Evolutionary conservation across 805 yeast genomes (phyloP), one percentile per base, ranked within the genome.

Genomic region (Isabelozyma rhagii): DNA sequence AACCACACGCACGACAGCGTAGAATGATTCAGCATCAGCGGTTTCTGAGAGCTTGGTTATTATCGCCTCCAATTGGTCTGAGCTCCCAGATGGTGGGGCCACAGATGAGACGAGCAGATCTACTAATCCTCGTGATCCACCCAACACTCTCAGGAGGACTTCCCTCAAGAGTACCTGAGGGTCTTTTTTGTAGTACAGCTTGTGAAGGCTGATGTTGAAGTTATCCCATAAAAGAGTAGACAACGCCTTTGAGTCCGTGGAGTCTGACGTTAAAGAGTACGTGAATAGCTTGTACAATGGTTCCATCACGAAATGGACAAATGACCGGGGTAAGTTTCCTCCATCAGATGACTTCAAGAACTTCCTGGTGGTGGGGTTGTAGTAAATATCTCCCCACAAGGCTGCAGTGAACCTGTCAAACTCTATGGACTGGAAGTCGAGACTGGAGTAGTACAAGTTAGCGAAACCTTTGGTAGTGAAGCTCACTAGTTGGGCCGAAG

Each of bases 211-310:
- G 18, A 81, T 66, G 4, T 77, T 74, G 48, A 85, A 83, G 29
- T 81, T 68, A 1, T 71, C 58, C 58, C 74, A 69, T n/a, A 89
- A 63, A 18, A 79, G 62, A 3, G 51, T 49, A 8, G 76, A 61
- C 14, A 89, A 61, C 0, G 69, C 68, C 6, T 21, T 21, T 21
- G 53, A 48, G 3, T 57, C 59, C 4, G 67, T 63, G 2, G 79
- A 67, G 14, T 79, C 78, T 36, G 78, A 72, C 0, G 89, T 75
- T 9, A 93, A 60, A 0, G 87, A 74, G 45, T 80, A 75, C 0
- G 89, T 75, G 38, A 84, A 68, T 8, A 92, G 62, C 62, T 93
- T 92, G 69, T 91, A 93, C 10, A 93, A 59, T 2, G 98, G 99
- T 25, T 81, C 82, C 8, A 91, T 67, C 7, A 94, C 75, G 56